Evolutionary conservation across 768 basidiomycete species (phyloP).

Genomic region (Suillus tomentosus): DNA sequence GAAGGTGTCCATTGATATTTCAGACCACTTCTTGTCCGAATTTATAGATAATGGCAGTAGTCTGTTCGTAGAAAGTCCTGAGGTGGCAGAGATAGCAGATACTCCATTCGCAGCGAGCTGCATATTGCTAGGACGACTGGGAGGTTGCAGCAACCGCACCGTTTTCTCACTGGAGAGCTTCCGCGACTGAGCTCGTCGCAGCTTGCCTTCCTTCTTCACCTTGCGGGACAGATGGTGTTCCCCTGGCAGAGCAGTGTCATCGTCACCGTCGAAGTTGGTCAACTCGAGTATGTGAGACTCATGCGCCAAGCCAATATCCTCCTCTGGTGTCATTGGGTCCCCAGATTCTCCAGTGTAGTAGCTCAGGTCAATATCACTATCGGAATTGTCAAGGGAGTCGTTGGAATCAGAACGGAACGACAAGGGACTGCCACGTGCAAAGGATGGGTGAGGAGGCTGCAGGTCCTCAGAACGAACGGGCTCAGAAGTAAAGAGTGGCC

Average conservation of each 20-base stretch:
- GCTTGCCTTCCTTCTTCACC: conserved; percentile 62
- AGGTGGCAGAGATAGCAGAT: conserved; percentile 3
- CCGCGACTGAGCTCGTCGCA: conserved; percentile 52
- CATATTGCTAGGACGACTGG: background rate
- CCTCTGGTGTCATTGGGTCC: conserved; percentile 31
- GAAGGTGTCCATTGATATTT: conserved; percentile 19
- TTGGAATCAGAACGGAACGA: conserved; percentile 19
- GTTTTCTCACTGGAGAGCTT: conserved; percentile 19
- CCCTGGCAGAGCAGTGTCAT: conserved; percentile 56
- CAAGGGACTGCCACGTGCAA: conserved; percentile 16
- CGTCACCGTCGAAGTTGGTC: conserved; percentile 80
- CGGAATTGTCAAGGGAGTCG: conserved; percentile 34
- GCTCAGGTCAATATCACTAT: conserved; percentile 42
- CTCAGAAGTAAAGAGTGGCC: conserved; percentile 18
- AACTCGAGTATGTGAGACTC: conserved; percentile 61
- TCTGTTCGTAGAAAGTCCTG: conserved; percentile 24
- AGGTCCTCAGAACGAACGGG: conserved; percentile 27
- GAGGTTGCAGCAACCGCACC: background rate
- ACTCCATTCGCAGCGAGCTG: background rate
- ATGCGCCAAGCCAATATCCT: conserved; percentile 39
- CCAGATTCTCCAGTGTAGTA: conserved; percentile 42
- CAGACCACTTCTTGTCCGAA: conserved; percentile 19
- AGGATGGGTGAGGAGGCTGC: conserved; percentile 38
- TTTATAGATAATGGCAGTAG: conserved; percentile 23
- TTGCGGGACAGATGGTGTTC: conserved; percentile 54